Conservation (phyloP, 306 rosid genomes). For the Quercus cerris region DNA sequence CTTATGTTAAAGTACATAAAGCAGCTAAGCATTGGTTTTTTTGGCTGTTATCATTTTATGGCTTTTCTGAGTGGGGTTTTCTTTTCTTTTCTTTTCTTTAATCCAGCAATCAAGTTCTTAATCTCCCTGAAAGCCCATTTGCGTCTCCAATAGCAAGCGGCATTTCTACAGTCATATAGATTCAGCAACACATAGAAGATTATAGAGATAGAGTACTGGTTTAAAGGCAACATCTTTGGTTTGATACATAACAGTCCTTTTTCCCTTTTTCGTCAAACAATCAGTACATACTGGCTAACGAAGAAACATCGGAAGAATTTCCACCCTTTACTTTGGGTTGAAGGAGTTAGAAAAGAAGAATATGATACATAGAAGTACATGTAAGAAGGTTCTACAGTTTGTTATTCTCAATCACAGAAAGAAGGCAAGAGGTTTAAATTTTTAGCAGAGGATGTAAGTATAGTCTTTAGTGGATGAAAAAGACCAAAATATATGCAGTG, state of each 20-base stretch:
- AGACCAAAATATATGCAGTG: conserved; percentile 1
- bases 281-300: conserved; percentile 25
- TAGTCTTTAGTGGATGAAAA: conserved; percentile 14
- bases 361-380: conserved; percentile 30
- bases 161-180: conserved; percentile 31
- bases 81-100: neutral
- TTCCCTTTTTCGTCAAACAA: neutral
- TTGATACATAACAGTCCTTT: conserved; percentile 19
- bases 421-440: conserved; percentile 10
- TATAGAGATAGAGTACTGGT: conserved; percentile 29
- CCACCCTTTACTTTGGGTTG: conserved; percentile 15
- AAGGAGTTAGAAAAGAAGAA: conserved; percentile 21
- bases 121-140: conserved; percentile 85
- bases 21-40: neutral
- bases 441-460: conserved; percentile 17
- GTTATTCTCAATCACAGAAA: conserved; percentile 30
- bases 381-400: conserved; percentile 22
- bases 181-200: conserved; percentile 15
- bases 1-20: neutral
- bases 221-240: conserved; percentile 16
- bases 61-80: neutral
- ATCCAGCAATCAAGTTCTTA: conserved; percentile 43
- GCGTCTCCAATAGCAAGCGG: conserved; percentile 35
- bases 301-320: conserved; percentile 17
- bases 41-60: neutral